A percentile compares a stretch with the other conserved stretches of the same genome.
These are phyloP conservation scores for Apiospora arundinis DNA, from an alignment of 2,329 filamentous ascomycete species.

Conservation along the genomic window DNA sequence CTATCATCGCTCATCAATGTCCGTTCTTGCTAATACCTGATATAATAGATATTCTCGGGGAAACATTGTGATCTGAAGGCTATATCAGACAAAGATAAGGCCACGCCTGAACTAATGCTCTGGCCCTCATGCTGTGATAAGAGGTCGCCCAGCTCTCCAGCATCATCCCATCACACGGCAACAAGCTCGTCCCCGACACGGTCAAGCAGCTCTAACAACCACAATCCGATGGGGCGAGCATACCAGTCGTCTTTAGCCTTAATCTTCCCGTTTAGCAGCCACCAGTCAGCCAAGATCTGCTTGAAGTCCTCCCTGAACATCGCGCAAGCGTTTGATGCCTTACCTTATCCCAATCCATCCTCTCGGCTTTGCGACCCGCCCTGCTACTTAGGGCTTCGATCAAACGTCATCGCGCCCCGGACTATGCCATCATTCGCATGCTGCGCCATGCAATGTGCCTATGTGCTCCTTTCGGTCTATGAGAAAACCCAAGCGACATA, in stretches of 20 bases:
- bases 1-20: not conserved
- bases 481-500: conserved; percentile 48
- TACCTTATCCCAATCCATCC: conserved; percentile 54
- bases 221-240: not conserved
- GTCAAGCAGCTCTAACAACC: conserved; percentile 37
- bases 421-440: conserved; percentile 54
- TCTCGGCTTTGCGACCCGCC: conserved; percentile 42
- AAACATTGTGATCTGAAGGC: conserved; percentile 56
- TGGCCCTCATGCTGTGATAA: conserved; percentile 45
- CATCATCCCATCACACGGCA: conserved; percentile 31
- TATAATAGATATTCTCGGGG: conserved; percentile 43
- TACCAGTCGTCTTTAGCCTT: conserved; percentile 27
- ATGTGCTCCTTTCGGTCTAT: conserved; percentile 51
- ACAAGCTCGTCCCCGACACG: conserved; percentile 38
- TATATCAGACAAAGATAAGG: conserved; percentile 31
- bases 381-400: conserved; percentile 44
- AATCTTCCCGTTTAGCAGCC: conserved; percentile 51
- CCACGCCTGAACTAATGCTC: conserved; percentile 38
- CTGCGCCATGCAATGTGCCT: conserved; percentile 54
- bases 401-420: conserved; percentile 47
- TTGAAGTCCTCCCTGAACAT: conserved; percentile 56
- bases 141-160: conserved; percentile 28
- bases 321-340: conserved; percentile 49
- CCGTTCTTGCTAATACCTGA: not conserved
- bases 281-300: conserved; percentile 56